phyloP scores from a whole-genome alignment of 176 grass and related monocot species.

The Secale cereale region DNA sequence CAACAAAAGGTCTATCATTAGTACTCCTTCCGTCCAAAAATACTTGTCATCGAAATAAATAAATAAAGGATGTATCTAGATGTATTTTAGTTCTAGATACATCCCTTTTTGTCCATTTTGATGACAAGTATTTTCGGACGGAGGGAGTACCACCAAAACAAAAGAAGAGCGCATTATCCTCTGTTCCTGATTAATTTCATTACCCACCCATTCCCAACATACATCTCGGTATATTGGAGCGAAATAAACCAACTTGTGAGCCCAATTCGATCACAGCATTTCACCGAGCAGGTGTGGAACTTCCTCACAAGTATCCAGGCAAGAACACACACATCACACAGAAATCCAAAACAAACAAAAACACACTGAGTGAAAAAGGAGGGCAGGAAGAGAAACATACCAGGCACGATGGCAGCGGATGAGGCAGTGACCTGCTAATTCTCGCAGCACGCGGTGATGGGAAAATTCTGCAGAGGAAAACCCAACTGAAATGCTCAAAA shows the following conservation, averaged over 20 bases:
- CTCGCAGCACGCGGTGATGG: too few species aligned
- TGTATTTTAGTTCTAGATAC: too few species aligned
- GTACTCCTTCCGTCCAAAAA: too few species aligned
- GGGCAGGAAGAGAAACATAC: too few species aligned
- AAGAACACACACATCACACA: not conserved
- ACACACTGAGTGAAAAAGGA: not conserved
- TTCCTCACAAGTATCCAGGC: not conserved
- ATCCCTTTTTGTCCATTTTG: too few species aligned
- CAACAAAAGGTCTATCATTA: not conserved
- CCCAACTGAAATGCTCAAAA: too few species aligned
- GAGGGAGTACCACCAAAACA: slow-evolving; percentile 2
- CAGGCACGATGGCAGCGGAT: too few species aligned
- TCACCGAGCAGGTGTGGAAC: not conserved
- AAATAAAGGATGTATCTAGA: too few species aligned
- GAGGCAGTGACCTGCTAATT: too few species aligned
- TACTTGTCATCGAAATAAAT: too few species aligned
- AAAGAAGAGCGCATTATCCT: not conserved
- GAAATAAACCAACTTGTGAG: not conserved
- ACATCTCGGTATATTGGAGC: not conserved
- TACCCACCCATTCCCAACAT: not conserved
- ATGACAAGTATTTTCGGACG: too few species aligned
- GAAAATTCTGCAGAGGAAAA: too few species aligned
- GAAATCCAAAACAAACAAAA: not conserved
- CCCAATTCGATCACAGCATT: not conserved
- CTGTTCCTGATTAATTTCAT: not conserved